Conservation (phyloP, 164 flowering plant genomes). For the Magnolia kwangsiensis region DNA sequence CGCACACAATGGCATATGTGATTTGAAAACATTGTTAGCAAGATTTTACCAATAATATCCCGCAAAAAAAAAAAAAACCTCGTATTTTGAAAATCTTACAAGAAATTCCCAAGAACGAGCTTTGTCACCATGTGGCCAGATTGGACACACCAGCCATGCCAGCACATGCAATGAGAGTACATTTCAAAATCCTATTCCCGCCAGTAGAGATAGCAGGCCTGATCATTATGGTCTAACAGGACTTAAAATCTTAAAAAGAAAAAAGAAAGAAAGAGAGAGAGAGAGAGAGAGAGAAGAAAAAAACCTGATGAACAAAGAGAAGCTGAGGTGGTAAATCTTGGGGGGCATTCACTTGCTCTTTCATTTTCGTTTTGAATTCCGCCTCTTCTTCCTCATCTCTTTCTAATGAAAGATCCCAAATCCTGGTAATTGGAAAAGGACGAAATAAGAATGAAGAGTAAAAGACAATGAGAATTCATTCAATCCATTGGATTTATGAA, state of each 20-base stretch:
- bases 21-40: too few relatives aligned
- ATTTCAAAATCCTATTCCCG: too few relatives aligned
- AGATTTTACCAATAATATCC: too few relatives aligned
- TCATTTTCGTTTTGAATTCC: conserved; percentile 65
- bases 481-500: background rate
- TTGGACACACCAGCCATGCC: background rate
- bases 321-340: conserved; percentile 90
- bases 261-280: too few relatives aligned
- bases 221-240: background rate
- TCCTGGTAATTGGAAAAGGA: conserved; percentile 35
- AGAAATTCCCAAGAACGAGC: too few relatives aligned
- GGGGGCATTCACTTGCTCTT: conserved; percentile 74
- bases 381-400: conserved; percentile 97
- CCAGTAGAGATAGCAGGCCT: background rate
- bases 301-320: conserved; percentile 92
- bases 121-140: background rate
- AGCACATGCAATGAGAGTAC: background rate
- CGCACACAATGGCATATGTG: too few relatives aligned
- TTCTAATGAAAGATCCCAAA: conserved; percentile 94
- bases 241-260: background rate
- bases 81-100: too few relatives aligned
- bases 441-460: background rate
- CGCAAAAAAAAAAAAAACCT: too few relatives aligned
- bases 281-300: background rate
- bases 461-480: background rate